Evolutionary conservation across 306 rosid species (phyloP), one percentile per base, ranked within the genome.

Genomic region (Glycine soja): DNA sequence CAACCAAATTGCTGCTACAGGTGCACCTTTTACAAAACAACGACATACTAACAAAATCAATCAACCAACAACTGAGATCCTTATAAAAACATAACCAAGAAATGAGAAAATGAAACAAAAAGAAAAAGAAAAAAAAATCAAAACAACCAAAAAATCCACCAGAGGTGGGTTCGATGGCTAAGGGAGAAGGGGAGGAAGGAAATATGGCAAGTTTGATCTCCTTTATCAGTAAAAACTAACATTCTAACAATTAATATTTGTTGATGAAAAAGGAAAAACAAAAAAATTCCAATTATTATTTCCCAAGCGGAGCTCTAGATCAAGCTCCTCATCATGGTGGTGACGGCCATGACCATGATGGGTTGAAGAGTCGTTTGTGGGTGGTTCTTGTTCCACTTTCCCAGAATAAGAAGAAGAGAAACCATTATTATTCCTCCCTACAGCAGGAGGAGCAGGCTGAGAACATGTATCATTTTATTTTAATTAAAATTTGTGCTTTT

Each of bases 251-350:
- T 24, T 24, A 24, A 24, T 24, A 24, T 24, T 24, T 24, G 30
- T 24, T 0, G 30, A 24, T 24, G 2, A 8, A 16, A 5, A 42
- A 67, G 46, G 18, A 11, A 46, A 13, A 6, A 12, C 19, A 5
- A 10, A 6, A 69, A 45, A 43, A 5, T 12, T 34, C 19, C 58
- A 30, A n/a, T n/a, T n/a, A n/a, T 47, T 81, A 32, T 90, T 85
- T 75, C 97, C 95, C 19, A 92, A 86, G 65, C 95, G 81, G 54
- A 92, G 95, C 90, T 92, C 97, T 56, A 92, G 89, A 89, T 92
- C 95, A 82, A 92, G 85, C 73, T 87, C 94, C 61, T 89, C 94
- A 24, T 24, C 30, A 24, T 24, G 30, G 19, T 72, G 74, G 50
- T 56, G 69, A 15, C 40, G 40, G 30, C 30, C 30, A 24, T 34